Base-by-base conservation (phyloP, 2,329 filamentous ascomycete species). In the Chaetomiaceae sp. region DNA sequence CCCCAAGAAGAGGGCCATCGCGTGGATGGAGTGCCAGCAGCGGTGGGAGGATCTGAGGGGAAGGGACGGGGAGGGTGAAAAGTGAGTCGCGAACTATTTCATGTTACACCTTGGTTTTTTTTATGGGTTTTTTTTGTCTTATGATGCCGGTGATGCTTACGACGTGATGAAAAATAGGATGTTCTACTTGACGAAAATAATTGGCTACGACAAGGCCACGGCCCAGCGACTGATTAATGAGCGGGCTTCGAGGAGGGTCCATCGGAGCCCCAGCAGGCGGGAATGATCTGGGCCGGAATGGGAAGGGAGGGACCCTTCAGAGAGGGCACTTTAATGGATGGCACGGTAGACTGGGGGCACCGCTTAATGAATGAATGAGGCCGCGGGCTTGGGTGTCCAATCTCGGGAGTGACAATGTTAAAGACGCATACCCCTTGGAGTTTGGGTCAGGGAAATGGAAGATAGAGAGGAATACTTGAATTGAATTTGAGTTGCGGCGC, bases 1-100 rank as follows among this genome's bases (percentile, higher is more conserved):
- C 56, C 77, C 81, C 5, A 79, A 82, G 62, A 79, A 81, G 65
- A 80, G 89, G 57, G 81, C 80, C 1, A 69, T 73, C 25, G 80
- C 81, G 14, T 89, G 86, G 84, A 85, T 88, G 64, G 79, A 83
- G 62, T 89, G 87, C 66, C 84, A 89, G 68, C 77, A 86, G 60
- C 79, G 83, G 57, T 92, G 95, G 69, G 83, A 88, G 63, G 79
- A 81, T 56, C 79, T 90, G 65, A 86, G 85, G 71, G 77, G 79
- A 64, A 77, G 79, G 65, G 79, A 90, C 66, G 80, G 82, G 40
- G 78, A 76, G 47, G 84, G 87, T 62, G 87, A 90, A 62, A 92
- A 88, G 90, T 96, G 73, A 80, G 85, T 79, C n/a, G n/a, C n/a
- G n/a, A n/a, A n/a, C n/a, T n/a, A n/a, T n/a, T n/a, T n/a, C n/a